Conservation (phyloP, 2,329 filamentous ascomycete genomes). For the Stylonectria norvegica region DNA sequence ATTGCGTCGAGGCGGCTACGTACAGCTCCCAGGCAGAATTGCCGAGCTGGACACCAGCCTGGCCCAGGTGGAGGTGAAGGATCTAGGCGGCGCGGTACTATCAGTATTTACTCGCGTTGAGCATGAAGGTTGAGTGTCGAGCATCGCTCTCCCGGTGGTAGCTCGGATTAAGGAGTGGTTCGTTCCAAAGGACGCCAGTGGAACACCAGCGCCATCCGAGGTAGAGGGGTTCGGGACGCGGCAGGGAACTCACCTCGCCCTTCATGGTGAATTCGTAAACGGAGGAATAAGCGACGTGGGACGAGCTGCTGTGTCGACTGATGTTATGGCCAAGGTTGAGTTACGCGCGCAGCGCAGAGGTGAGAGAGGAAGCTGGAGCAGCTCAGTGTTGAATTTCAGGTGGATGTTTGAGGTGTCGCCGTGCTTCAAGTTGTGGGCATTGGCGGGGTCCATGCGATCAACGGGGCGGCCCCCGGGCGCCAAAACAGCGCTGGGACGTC, state of each 20-base stretch:
- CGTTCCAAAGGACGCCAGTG: constrained; percentile 14
- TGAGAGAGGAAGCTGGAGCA: constrained; percentile 27
- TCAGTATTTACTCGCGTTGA: constrained; percentile 12
- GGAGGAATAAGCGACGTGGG: too few relatives aligned
- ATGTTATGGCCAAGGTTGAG: constrained; percentile 22
- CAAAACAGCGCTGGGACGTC: constrained; percentile 4
- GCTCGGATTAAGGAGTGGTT: constrained; percentile 9
- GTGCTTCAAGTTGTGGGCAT: constrained; percentile 27
- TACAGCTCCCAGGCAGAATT: constrained; percentile 77
- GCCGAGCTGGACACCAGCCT: constrained; percentile 71
- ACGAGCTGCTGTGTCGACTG: constrained; percentile 19
- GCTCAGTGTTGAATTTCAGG: constrained; percentile 35
- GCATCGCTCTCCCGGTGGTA: constrained; percentile 10
- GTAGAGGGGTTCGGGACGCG: constrained; percentile 3
- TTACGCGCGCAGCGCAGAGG: constrained; percentile 36
- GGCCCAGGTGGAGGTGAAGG: constrained; percentile 62
- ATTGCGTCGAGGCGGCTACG: constrained; percentile 35
- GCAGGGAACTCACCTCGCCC: constrained; percentile 46
- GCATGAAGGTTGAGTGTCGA: too few relatives aligned
- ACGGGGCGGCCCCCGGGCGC: too few relatives aligned
- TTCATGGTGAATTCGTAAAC: constrained; percentile 45
- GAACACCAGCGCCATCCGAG: constrained; percentile 14
- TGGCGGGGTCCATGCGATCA: constrained; percentile 27
- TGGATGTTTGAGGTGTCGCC: constrained; percentile 30
- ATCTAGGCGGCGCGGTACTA: constrained; percentile 42